These are phyloP conservation scores for Panicum virgatum DNA, from an alignment of 202 grass and related monocot genomes.

Conservation along the genomic window DNA sequence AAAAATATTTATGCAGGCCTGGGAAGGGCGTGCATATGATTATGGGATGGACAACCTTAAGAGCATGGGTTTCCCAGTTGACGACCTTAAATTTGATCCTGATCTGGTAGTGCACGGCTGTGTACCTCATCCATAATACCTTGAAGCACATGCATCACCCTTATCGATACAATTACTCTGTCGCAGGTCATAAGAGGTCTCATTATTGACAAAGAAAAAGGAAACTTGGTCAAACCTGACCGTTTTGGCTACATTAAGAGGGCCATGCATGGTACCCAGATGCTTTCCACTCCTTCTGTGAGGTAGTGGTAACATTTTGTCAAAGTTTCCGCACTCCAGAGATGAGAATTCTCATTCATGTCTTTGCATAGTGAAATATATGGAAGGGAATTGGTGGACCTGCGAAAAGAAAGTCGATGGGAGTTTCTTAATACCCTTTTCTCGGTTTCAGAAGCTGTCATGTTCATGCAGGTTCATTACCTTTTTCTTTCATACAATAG, in stretches of 20 bases:
- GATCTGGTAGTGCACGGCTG: constrained; percentile 65
- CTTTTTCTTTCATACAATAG: constrained; percentile 23
- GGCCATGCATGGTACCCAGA: constrained; percentile 95
- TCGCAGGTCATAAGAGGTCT: constrained; percentile 87
- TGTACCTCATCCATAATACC: constrained; percentile 32
- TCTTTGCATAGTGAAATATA: constrained; percentile 85
- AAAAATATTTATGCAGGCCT: constrained; percentile 59
- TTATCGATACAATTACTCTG: constrained; percentile 28
- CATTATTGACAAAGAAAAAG: constrained; percentile 95
- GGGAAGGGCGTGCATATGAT: constrained; percentile 98
- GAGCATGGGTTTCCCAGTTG: constrained; percentile 88
- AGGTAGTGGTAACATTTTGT: constrained; percentile 58
- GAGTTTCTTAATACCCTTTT: constrained; percentile 98
- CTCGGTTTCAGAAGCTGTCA: constrained; percentile 99
- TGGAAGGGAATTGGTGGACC: constrained; percentile 94
- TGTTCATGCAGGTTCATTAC: constrained; percentile 92
- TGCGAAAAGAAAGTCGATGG: constrained; percentile 87
- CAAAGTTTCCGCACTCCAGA: neutral
- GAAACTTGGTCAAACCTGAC: constrained; percentile 96
- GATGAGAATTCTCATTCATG: constrained; percentile 29
- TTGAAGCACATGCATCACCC: constrained; percentile 16
- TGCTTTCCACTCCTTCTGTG: constrained; percentile 84
- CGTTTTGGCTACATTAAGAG: constrained; percentile 96
- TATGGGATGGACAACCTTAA: constrained; percentile 96
- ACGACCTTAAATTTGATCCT: constrained; percentile 91